A percentile compares a stretch with the other conserved stretches of the same genome.
phyloP scores from a whole-genome alignment of 2,329 filamentous ascomycete species.

The Scytalidium lignicola region DNA sequence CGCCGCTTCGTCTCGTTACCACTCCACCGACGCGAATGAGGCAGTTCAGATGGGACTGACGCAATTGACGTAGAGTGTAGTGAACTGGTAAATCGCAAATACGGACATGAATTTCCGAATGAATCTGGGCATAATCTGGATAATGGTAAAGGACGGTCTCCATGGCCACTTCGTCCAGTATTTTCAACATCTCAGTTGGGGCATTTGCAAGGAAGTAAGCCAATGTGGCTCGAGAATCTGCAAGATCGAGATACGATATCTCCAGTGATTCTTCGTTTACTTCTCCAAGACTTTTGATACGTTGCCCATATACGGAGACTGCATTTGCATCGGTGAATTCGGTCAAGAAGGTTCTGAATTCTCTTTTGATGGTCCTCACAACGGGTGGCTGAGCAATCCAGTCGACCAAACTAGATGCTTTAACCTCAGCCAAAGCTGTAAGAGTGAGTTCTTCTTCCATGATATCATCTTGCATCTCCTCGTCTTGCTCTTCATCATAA shows the following conservation, averaged over 20 bases:
- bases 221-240: constrained; percentile 84
- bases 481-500: constrained; percentile 92
- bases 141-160: constrained; percentile 95
- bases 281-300: constrained; percentile 92
- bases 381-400: constrained; percentile 91
- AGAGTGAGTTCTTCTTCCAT: constrained; percentile 94
- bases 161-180: constrained; percentile 96
- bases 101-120: constrained; percentile 95
- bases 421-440: constrained; percentile 87
- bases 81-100: constrained; percentile 92
- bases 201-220: constrained; percentile 96
- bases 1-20: constrained; percentile 87
- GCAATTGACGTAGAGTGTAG: constrained; percentile 90
- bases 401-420: constrained; percentile 86
- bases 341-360: constrained; percentile 96
- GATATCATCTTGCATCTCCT: constrained; percentile 86
- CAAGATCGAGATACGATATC: constrained; percentile 90
- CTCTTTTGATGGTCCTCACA: constrained; percentile 86
- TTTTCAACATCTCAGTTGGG: constrained; percentile 87
- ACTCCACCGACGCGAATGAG: constrained; percentile 91
- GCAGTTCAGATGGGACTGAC: constrained; percentile 94
- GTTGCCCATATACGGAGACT: constrained; percentile 88
- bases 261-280: constrained; percentile 95
- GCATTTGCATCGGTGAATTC: constrained; percentile 90
- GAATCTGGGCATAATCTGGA: constrained; percentile 95